Conservation (phyloP, 495 filamentous ascomycete genomes). For the Rostrohypoxylon terebratum region DNA sequence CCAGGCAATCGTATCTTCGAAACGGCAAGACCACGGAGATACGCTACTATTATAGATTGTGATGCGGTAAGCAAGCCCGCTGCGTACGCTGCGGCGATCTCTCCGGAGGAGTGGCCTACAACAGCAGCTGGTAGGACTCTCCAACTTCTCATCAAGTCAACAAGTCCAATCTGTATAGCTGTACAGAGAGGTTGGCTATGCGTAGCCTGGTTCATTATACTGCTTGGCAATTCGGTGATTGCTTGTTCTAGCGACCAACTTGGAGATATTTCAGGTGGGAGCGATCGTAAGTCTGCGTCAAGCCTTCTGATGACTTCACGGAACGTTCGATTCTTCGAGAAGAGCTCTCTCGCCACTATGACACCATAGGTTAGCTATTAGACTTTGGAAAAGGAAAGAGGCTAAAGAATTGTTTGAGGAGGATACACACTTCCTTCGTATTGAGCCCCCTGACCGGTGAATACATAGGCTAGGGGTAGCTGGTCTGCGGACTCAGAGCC, state of each 20-base stretch:
- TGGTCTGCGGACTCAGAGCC: slow-evolving; percentile 16
- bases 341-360: slow-evolving; percentile 11
- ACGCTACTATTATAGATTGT: slow-evolving; percentile 63
- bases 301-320: slow-evolving; percentile 45
- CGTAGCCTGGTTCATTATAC: slow-evolving; percentile 40
- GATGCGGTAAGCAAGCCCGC: slow-evolving; percentile 57
- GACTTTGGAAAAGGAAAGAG: too few species aligned
- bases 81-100: slow-evolving; percentile 67
- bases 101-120: slow-evolving; percentile 72
- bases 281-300: slow-evolving; percentile 46
- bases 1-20: slow-evolving; percentile 43
- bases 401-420: too few species aligned
- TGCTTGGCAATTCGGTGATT: slow-evolving; percentile 6
- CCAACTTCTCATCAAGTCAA: slow-evolving; percentile 63
- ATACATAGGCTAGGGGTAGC: slow-evolving; percentile 32
- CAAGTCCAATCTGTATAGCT: slow-evolving; percentile 64
- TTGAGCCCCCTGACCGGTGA: slow-evolving; percentile 63
- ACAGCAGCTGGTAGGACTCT: slow-evolving; percentile 61
- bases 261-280: slow-evolving; percentile 29
- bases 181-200: slow-evolving; percentile 62
- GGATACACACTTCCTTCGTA: slow-evolving; percentile 39
- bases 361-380: neutral
- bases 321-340: slow-evolving; percentile 40
- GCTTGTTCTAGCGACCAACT: slow-evolving; percentile 28
- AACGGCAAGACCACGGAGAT: slow-evolving; percentile 57